A percentile compares a stretch with the other conserved stretches of the same genome.
These are phyloP conservation scores for Salvia sclarea DNA, from an alignment of 305 asterid genomes.

Conservation along the genomic window DNA sequence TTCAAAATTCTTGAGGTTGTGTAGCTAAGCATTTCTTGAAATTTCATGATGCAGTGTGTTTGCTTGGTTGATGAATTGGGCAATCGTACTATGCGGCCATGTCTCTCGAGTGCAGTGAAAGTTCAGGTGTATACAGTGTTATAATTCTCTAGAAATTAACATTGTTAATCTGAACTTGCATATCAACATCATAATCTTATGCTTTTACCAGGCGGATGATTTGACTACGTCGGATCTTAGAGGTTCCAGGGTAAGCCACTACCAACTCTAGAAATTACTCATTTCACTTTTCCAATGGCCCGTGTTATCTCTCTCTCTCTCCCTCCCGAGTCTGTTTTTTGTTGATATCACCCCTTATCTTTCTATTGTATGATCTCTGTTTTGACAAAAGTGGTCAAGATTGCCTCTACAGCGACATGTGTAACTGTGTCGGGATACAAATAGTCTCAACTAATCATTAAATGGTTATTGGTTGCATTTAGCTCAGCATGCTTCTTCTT, in stretches of 20 bases:
- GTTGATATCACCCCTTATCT: background rate
- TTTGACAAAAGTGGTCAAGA: background rate
- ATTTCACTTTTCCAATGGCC: background rate
- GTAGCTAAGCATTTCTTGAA: conserved; percentile 16
- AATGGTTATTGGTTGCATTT: background rate
- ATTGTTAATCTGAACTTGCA: conserved; percentile 25
- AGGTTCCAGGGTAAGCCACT: conserved; percentile 80
- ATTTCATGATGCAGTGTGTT: conserved; percentile 68
- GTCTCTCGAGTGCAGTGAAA: conserved; percentile 84
- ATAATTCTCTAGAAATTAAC: conserved; percentile 27
- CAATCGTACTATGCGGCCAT: conserved; percentile 97
- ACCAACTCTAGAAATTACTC: background rate
- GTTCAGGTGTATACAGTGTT: conserved; percentile 64
- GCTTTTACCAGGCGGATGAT: conserved; percentile 72
- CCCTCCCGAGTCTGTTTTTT: background rate
- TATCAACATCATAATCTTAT: conserved; percentile 32
- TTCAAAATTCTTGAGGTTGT: background rate
- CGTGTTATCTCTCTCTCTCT: background rate
- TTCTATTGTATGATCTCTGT: background rate
- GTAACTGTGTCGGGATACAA: background rate
- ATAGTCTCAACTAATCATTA: background rate
- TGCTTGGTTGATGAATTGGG: conserved; percentile 93
- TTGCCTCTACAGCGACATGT: background rate
- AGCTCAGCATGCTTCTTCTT: conserved; percentile 12
- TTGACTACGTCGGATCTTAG: conserved; percentile 68